Base-by-base conservation (phyloP, 2,329 filamentous ascomycete genomes). In the Talaromyces piceae region DNA sequence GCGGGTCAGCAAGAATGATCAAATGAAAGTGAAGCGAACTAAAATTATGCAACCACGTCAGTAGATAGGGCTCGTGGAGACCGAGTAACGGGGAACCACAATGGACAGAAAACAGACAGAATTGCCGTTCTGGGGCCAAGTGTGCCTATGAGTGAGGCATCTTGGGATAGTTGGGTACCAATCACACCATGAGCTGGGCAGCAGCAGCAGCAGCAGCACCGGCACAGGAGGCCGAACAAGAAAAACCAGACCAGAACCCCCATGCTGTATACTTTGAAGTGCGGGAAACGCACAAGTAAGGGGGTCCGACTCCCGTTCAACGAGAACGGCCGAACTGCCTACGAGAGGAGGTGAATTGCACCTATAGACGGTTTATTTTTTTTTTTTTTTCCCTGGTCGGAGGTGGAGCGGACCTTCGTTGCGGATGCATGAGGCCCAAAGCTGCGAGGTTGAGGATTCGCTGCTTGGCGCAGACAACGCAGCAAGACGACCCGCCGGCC, bases 101-200 rank as follows among this genome's bases (percentile, higher is more conserved):
- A 22, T 22, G 18, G 39, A n/a, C 23, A 23, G 9, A 12, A 8
- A 43, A 25, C 25, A 25, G 39, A 43, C 20, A 25, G 39, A 43
- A 43, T 25, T 43, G 39, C 39, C 23, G 23, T 43, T 22, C 11
- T 7, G 39, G 5, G 23, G 20, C 39, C n/a, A 43, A 39, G 41
- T 41, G 30, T 53, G 41, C 51, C 47, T 49, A 50, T 41, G 49
- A 53, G 51, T 53, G 51, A 53, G 51, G 51, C 51, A 53, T 53
- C 47, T 11, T n/a, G 46, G 39, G 31, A 27, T 49, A 41, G 45
- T 53, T 53, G 51, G 51, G 51, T 53, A 53, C 46, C 51, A 53
- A 53, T 26, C 28, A 25, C 45, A 53, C 20, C 41, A n/a, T n/a
- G n/a, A n/a, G 51, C 47, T 53, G 51, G 51, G 51, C 51, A 53